Evolutionary conservation across 140 eudicot species (phyloP), one percentile per base, ranked within the genome.

Genomic region (Oenanthe javanica): DNA sequence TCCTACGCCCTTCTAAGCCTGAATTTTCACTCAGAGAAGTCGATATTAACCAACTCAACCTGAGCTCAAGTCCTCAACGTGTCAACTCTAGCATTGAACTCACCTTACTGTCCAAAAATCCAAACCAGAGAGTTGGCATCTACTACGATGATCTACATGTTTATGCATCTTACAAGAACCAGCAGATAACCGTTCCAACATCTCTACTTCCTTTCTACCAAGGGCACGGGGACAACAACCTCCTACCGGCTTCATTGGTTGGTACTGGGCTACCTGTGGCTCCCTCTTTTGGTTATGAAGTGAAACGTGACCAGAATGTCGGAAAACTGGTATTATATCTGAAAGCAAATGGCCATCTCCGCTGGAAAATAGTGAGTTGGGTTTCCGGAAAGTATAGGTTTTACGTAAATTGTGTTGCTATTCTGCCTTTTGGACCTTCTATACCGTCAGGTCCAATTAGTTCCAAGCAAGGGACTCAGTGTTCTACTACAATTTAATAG

Each of bases 361-460:
- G 98, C 66, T 93, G 98, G 98, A 93, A 87, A 82, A 86, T 93
- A 21, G 91, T 93, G 76, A 93, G 86, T 73, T 93, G 97, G 97
- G 96, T 88, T 59, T 89, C 98, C 5, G 92, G 98, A 8, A 83
- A 82, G 84, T 89, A 91, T 79, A 72, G 94, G 83, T 84, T 93
- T 52, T 82, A 84, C n/a, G 98, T 93, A 40, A 89, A 82, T 46
- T 93, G 98, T 66, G 85, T 89, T 51, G 86, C 91, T 14, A 64
- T 88, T 75, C 82, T 93, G 84, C 91, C 90, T 47, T 86, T 91
- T 64, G 90, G 91, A 36, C 61, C 88, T 73, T 81, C 86, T 76
- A 79, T 80, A 47, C 90, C 90, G 25, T 87, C 91, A 77, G 90
- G 90, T 67, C 91, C 96, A 3, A 82, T 91, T 78, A 84, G 86